These are phyloP conservation scores for Leucosporidium yakuticum DNA, from an alignment of 768 basidiomycete species.

Conservation along the genomic window DNA sequence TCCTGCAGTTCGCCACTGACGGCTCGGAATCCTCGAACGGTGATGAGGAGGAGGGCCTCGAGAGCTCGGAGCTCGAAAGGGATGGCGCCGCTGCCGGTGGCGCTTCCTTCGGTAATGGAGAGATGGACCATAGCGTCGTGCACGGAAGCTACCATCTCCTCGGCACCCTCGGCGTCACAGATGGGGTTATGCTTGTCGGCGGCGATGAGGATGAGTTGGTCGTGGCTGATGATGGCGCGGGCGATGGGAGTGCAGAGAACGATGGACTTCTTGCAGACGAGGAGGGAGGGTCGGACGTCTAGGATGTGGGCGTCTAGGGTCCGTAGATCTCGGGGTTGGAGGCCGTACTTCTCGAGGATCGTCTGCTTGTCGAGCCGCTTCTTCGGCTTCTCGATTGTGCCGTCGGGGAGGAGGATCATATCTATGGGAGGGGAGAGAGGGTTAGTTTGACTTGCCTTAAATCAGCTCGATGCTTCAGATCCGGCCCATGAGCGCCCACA, in stretches of 20 bases:
- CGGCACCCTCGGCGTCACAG: slow-evolving; percentile 10
- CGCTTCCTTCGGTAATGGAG: slow-evolving; percentile 5
- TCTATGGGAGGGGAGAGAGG: not conserved
- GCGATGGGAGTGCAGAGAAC: slow-evolving; percentile 26
- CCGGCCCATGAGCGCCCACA: not conserved
- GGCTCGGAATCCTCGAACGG: slow-evolving; percentile 18
- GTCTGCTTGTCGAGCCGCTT: not conserved
- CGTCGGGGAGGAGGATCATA: not conserved
- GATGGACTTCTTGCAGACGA: slow-evolving; percentile 16
- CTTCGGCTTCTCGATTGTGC: not conserved
- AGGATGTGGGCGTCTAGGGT: slow-evolving; percentile 32
- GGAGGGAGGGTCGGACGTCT: slow-evolving; percentile 29
- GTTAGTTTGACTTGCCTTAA: not conserved
- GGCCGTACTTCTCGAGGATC: not conserved
- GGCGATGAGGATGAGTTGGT: slow-evolving; percentile 11
- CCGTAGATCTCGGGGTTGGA: slow-evolving; percentile 16
- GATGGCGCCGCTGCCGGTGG: not conserved
- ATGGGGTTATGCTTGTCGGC: slow-evolving; percentile 28
- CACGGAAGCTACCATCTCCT: slow-evolving; percentile 11
- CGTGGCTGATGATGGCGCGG: slow-evolving; percentile 27
- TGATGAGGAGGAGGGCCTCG: slow-evolving; percentile 27
- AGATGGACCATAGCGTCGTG: slow-evolving; percentile 21
- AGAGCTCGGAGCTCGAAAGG: slow-evolving; percentile 26
- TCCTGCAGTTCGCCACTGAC: slow-evolving; percentile 19
- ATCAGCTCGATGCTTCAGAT: not conserved